A percentile compares a stretch with the other conserved stretches of the same genome.
phyloP scores from a whole-genome alignment of 2,329 filamentous ascomycete species.

The Davidsoniella neocaledoniae region DNA sequence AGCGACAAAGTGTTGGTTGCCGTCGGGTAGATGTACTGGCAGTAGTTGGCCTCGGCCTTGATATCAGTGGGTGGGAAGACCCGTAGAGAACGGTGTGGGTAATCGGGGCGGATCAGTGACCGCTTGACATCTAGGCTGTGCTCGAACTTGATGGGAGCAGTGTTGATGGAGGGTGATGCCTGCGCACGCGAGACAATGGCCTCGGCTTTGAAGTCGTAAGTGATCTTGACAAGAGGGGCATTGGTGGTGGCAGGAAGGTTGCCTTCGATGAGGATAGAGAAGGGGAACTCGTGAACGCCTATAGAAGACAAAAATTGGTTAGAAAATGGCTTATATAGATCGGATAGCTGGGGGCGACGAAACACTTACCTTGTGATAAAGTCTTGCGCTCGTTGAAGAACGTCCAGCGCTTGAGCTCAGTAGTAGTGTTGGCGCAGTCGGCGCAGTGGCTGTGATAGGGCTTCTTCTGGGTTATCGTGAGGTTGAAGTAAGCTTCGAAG shows the following conservation, averaged over 20 bases:
- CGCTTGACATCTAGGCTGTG: constrained; percentile 60
- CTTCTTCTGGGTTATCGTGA: constrained; percentile 60
- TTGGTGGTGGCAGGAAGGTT: constrained; percentile 73
- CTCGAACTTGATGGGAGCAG: constrained; percentile 39
- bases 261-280: constrained; percentile 72
- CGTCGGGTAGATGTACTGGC: constrained; percentile 70
- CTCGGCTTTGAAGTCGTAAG: constrained; percentile 62
- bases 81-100: constrained; percentile 75
- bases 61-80: constrained; percentile 95
- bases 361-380: constrained; percentile 30
- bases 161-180: constrained; percentile 27
- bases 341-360: not conserved
- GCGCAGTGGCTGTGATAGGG: constrained; percentile 65
- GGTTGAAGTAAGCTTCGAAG: constrained; percentile 55
- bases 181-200: constrained; percentile 42
- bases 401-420: constrained; percentile 62
- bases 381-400: constrained; percentile 45
- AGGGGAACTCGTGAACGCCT: constrained; percentile 64
- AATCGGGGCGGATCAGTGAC: constrained; percentile 54
- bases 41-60: constrained; percentile 67
- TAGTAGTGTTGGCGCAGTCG: constrained; percentile 55
- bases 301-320: constrained; percentile 16
- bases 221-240: constrained; percentile 52
- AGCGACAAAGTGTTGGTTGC: constrained; percentile 65
- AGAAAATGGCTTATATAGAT: constrained; percentile 11